Conservation (phyloP, 1,284 basidiomycete species). For the Ustilago tritici region DNA sequence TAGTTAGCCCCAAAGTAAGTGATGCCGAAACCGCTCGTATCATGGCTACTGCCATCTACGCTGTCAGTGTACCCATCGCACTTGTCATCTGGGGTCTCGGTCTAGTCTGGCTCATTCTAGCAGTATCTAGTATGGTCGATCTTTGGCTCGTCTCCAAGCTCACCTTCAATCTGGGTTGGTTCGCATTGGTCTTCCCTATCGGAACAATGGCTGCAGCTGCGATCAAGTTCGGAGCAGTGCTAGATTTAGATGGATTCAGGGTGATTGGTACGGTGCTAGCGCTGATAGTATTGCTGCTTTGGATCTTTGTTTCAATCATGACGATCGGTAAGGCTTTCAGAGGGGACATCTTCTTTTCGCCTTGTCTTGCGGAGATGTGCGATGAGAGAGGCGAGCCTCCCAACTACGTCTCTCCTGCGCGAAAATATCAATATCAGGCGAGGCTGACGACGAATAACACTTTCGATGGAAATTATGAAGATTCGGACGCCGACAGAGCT, state of each 20-base stretch:
- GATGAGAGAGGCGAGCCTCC: constrained; percentile 44
- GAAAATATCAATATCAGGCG: constrained; percentile 51
- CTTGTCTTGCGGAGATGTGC: constrained; percentile 54
- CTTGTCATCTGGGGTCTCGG: constrained; percentile 72
- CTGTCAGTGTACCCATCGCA: constrained; percentile 54
- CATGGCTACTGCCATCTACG: constrained; percentile 59
- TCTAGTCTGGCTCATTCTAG: constrained; percentile 71
- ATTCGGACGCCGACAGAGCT: background rate
- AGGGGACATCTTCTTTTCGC: constrained; percentile 54
- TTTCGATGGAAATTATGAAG: constrained; percentile 12
- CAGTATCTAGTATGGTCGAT: constrained; percentile 62
- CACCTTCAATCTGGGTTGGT: constrained; percentile 64
- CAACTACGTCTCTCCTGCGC: constrained; percentile 35
- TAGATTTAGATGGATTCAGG: constrained; percentile 53
- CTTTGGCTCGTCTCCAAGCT: constrained; percentile 50
- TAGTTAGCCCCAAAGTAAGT: constrained; percentile 16
- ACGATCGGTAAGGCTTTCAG: constrained; percentile 33
- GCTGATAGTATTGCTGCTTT: constrained; percentile 48
- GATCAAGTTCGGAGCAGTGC: constrained; percentile 47
- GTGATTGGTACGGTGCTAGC: constrained; percentile 52
- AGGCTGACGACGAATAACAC: constrained; percentile 10
- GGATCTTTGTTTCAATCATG: constrained; percentile 39
- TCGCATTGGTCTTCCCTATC: constrained; percentile 61
- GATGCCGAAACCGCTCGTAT: constrained; percentile 31
- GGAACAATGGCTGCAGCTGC: constrained; percentile 55